These are phyloP conservation scores for Umbelopsis sp. DNA, from an alignment of 371 early-diverging fungal genomes.

Conservation along the genomic window DNA sequence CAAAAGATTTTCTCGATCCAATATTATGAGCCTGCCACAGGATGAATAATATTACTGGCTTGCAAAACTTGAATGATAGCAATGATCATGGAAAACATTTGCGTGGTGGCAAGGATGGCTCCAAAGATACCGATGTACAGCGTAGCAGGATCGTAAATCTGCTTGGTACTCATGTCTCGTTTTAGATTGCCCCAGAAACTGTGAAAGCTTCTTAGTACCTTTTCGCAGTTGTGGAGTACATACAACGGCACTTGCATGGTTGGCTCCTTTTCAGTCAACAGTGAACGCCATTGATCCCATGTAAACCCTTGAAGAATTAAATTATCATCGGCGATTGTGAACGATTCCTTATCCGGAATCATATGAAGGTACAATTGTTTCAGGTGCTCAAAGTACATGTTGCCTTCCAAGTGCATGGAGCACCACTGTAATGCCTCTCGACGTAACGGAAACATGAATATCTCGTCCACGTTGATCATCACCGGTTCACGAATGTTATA, in stretches of 20 bases:
- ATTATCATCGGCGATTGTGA: conserved; percentile 1
- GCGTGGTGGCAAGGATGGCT: background rate
- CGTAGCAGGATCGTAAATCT: background rate
- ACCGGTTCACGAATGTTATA: background rate
- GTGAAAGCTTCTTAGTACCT: background rate
- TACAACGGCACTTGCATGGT: background rate
- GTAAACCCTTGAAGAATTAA: conserved; percentile 5
- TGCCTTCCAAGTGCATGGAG: background rate
- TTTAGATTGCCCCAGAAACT: conserved; percentile 6
- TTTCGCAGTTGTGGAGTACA: background rate
- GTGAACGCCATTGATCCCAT: background rate
- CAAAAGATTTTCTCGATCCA: no score
- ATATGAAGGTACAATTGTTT: background rate
- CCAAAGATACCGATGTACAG: conserved; percentile 3
- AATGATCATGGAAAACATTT: background rate
- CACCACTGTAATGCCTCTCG: background rate
- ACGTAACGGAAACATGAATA: background rate
- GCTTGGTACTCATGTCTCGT: background rate
- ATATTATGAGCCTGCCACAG: background rate
- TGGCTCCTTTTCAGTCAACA: background rate
- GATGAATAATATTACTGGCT: background rate
- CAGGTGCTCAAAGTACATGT: background rate
- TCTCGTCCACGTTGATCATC: background rate
- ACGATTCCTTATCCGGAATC: background rate
- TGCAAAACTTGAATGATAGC: conserved; percentile 3